phyloP scores from a whole-genome alignment of 306 rosid genomes.

The Leucaena leucocephala region DNA sequence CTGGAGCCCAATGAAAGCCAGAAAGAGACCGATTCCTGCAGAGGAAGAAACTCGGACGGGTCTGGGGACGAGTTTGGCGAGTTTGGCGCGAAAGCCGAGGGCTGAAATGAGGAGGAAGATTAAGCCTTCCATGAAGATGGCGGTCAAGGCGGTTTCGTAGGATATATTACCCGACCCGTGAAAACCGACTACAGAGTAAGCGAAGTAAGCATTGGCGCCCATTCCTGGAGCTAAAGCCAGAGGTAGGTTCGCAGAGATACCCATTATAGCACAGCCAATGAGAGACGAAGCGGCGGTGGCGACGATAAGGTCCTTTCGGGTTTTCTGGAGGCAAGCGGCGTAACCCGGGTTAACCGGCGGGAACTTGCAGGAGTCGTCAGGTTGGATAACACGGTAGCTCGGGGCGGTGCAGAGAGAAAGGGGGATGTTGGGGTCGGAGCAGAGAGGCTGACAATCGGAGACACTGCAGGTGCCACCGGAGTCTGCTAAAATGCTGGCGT shows the following conservation, averaged over 20 bases:
- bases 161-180: constrained; percentile 83
- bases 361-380: constrained; percentile 62
- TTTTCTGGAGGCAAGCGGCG: constrained; percentile 53
- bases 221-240: constrained; percentile 88
- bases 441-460: constrained; percentile 63
- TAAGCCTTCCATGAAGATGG: constrained; percentile 75
- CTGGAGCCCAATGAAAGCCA: constrained; percentile 87
- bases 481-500: constrained; percentile 77
- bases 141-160: constrained; percentile 66
- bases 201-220: constrained; percentile 91
- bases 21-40: constrained; percentile 83
- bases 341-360: constrained; percentile 86
- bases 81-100: constrained; percentile 72
- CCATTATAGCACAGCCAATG: constrained; percentile 77
- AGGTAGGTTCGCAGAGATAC: constrained; percentile 78
- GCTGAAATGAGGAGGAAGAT: constrained; percentile 63
- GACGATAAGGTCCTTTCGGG: constrained; percentile 72
- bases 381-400: constrained; percentile 45
- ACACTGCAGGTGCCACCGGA: constrained; percentile 80
- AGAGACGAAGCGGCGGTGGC: constrained; percentile 78
- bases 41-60: constrained; percentile 81
- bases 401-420: constrained; percentile 42
- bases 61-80: constrained; percentile 76
- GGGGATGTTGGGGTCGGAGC: constrained; percentile 56
- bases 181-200: constrained; percentile 86